Evolutionary conservation across 345 rosid genomes (phyloP).

Genomic region (Schrenkiella parvula): DNA sequence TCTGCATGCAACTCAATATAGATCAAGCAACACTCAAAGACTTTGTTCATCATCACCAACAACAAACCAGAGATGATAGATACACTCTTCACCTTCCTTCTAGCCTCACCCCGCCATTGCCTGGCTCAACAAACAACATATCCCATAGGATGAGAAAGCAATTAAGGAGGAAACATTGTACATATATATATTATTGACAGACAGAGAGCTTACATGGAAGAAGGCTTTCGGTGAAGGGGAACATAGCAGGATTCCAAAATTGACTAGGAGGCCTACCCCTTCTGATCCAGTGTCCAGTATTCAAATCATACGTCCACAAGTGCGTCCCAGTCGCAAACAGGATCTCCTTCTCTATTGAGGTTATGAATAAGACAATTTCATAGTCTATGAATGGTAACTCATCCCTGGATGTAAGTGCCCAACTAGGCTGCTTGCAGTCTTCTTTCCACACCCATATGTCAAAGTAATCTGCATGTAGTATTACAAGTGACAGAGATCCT

Average conservation of each 20-base stretch:
- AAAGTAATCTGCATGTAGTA: not conserved
- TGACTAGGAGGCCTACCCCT: not conserved
- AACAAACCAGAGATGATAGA: not conserved
- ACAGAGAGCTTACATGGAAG: constrained; percentile 28
- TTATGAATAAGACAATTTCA: not conserved
- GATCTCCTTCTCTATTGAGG: not conserved
- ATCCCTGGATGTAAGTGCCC: not conserved
- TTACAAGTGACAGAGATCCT: not conserved
- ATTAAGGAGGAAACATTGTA: not conserved
- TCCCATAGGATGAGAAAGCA: not conserved
- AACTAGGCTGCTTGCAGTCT: not conserved
- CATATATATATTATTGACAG: not conserved
- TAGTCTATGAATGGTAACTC: not conserved
- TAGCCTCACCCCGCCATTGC: not conserved
- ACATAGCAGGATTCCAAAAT: not conserved
- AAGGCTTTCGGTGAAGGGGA: constrained; percentile 27
- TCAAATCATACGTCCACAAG: not conserved
- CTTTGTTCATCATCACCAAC: not conserved
- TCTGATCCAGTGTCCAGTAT: not conserved
- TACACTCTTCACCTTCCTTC: not conserved
- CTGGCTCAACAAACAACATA: not conserved
- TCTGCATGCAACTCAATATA: not conserved
- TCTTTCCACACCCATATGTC: not conserved
- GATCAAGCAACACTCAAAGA: not conserved
- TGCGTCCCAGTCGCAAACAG: not conserved